Percentiles rank a stretch among this genome's conserved stretches.
Evolutionary conservation across 768 basidiomycete species (phyloP).

Genomic region (Pleurotus cornucopiae): DNA sequence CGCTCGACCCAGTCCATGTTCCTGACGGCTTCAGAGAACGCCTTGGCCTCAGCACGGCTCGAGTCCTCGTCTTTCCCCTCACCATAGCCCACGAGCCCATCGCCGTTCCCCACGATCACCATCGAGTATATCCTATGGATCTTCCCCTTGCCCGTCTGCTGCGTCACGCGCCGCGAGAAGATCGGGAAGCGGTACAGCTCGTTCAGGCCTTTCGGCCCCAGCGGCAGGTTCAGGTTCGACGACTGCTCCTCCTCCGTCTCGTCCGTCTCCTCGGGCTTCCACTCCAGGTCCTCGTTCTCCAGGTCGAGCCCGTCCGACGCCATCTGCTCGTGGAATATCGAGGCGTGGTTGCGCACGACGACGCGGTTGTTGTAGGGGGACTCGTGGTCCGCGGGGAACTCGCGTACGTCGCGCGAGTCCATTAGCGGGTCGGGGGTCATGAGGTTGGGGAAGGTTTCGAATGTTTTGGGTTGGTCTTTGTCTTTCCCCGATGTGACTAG

Average conservation of each 20-base stretch:
- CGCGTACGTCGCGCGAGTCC: constrained; percentile 53
- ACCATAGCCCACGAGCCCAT: constrained; percentile 80
- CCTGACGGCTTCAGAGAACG: constrained; percentile 67
- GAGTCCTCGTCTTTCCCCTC: constrained; percentile 70
- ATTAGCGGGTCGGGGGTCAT: constrained; percentile 58
- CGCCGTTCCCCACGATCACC: constrained; percentile 77
- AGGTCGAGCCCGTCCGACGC: constrained; percentile 28
- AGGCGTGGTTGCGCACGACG: constrained; percentile 67
- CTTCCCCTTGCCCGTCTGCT: constrained; percentile 95
- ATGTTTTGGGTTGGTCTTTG: constrained; percentile 7
- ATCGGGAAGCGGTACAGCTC: constrained; percentile 34
- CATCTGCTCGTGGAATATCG: constrained; percentile 50
- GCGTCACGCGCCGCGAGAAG: constrained; percentile 58
- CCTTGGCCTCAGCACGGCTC: constrained; percentile 48
- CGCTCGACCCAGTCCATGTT: constrained; percentile 92
- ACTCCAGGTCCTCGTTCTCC: constrained; percentile 17
- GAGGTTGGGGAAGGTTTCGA: constrained; percentile 48
- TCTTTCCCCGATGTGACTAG: constrained; percentile 6
- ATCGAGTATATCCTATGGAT: constrained; percentile 58
- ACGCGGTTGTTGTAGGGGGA: constrained; percentile 58
- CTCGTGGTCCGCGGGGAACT: constrained; percentile 48
- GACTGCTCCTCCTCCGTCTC: constrained; percentile 26
- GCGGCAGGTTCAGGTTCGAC: constrained; percentile 21
- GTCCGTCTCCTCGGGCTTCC: constrained; percentile 21
- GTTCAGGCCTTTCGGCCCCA: constrained; percentile 13